A percentile compares a stretch with the other conserved stretches of the same genome.
Conservation (phyloP, 345 rosid genomes). For the Rhodamnia rubescens region DNA sequence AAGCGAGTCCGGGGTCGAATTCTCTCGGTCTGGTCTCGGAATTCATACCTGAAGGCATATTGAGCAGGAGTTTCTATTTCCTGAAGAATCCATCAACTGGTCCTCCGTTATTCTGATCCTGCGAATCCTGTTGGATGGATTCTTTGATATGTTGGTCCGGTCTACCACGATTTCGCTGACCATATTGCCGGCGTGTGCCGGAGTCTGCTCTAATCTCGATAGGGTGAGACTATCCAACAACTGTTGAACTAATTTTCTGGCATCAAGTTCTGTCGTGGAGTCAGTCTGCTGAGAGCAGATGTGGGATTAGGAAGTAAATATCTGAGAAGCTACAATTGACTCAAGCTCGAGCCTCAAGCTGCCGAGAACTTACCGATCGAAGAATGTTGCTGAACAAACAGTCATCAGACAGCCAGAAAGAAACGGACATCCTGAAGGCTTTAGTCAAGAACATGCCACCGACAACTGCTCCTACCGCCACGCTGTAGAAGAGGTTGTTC, state of each 20-base stretch:
- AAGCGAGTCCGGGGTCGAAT: neutral
- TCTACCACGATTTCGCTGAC: neutral
- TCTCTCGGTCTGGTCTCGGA: neutral
- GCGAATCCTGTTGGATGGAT: neutral
- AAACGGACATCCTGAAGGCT: neutral
- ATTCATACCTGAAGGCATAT: constrained; percentile 34
- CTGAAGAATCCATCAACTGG: constrained; percentile 4
- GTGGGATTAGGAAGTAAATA: neutral
- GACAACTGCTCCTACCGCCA: constrained; percentile 11
- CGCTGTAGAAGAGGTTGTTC: constrained; percentile 14
- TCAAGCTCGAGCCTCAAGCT: neutral
- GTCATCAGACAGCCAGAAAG: constrained; percentile 4
- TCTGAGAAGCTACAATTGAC: neutral
- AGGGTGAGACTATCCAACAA: neutral
- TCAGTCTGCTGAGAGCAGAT: constrained; percentile 36
- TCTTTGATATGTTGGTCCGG: neutral
- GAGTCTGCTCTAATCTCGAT: neutral
- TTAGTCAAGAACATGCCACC: constrained; percentile 12
- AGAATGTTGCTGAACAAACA: neutral
- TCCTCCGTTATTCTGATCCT: constrained; percentile 6
- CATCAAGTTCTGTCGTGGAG: constrained; percentile 73
- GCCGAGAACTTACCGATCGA: constrained; percentile 3
- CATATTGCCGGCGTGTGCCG: neutral
- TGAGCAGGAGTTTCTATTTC: constrained; percentile 19
- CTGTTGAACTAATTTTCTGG: constrained; percentile 10